Conservation (phyloP, 2,329 filamentous ascomycete species). For the Ploettnerulaceae sp. region DNA sequence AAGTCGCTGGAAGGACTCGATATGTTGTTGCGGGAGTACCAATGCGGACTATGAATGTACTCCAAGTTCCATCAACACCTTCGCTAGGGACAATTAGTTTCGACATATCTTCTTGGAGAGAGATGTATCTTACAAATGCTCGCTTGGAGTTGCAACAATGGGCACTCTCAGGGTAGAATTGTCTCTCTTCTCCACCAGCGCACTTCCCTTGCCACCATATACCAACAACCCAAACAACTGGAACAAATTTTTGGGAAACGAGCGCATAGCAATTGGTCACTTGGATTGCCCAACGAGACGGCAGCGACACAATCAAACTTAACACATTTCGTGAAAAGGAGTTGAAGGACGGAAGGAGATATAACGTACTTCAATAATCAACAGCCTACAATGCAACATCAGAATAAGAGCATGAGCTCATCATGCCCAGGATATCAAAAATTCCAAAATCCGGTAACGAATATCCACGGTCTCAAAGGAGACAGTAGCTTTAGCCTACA, state of each 20-base stretch:
- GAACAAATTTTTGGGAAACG: conserved; percentile 12
- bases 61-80: conserved; percentile 38
- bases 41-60: conserved; percentile 38
- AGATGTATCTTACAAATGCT: conserved; percentile 19
- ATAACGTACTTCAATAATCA: too few relatives aligned
- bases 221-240: not conserved
- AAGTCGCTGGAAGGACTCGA: conserved; percentile 37
- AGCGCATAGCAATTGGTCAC: conserved; percentile 15
- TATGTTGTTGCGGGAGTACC: conserved; percentile 37
- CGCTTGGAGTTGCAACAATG: conserved; percentile 17
- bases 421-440: too few relatives aligned
- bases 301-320: too few relatives aligned
- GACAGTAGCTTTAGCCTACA: too few relatives aligned
- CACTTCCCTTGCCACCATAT: not conserved
- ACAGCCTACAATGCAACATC: too few relatives aligned
- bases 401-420: too few relatives aligned
- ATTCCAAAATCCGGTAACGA: too few relatives aligned
- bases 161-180: conserved; percentile 22
- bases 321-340: too few relatives aligned
- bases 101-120: not conserved
- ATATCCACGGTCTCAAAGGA: too few relatives aligned
- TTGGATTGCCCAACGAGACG: not conserved
- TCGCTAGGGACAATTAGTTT: conserved; percentile 22
- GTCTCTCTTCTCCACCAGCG: conserved; percentile 14
- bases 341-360: too few relatives aligned